These are phyloP conservation scores for Sphaerostilbella broomeana DNA, from an alignment of 2,329 filamentous ascomycete species.

Conservation along the genomic window DNA sequence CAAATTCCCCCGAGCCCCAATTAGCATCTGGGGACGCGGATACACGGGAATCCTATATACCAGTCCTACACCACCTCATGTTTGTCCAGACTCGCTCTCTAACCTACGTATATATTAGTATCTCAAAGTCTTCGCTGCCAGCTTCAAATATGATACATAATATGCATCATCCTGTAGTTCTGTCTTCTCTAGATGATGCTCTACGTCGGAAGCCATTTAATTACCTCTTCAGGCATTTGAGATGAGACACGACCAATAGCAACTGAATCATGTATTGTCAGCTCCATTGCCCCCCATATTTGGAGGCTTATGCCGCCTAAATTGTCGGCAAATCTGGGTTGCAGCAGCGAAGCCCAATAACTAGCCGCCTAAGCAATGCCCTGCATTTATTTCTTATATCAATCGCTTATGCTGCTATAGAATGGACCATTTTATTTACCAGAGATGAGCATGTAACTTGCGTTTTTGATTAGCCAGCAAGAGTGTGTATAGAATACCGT, in stretches of 20 bases:
- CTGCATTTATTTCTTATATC: neutral
- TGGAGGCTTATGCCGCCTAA: neutral
- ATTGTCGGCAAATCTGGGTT: neutral
- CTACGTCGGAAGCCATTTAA: neutral
- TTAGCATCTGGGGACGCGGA: no score
- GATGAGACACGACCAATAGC: neutral
- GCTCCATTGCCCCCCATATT: neutral
- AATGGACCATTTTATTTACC: neutral
- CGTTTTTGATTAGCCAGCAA: neutral
- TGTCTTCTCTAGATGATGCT: neutral
- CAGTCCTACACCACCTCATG: no score
- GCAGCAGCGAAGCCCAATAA: neutral
- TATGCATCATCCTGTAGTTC: no score
- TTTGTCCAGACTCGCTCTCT: no score
- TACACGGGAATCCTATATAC: no score
- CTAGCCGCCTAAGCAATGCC: neutral
- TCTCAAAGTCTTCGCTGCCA: no score
- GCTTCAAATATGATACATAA: no score
- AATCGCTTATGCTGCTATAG: neutral
- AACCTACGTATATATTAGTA: no score
- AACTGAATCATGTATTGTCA: neutral
- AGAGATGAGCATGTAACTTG: neutral
- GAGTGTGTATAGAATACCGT: neutral
- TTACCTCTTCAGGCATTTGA: neutral
- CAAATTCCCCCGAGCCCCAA: no score